Base-by-base conservation (phyloP, 768 basidiomycete species). In the Rossbeevera mucosa region DNA sequence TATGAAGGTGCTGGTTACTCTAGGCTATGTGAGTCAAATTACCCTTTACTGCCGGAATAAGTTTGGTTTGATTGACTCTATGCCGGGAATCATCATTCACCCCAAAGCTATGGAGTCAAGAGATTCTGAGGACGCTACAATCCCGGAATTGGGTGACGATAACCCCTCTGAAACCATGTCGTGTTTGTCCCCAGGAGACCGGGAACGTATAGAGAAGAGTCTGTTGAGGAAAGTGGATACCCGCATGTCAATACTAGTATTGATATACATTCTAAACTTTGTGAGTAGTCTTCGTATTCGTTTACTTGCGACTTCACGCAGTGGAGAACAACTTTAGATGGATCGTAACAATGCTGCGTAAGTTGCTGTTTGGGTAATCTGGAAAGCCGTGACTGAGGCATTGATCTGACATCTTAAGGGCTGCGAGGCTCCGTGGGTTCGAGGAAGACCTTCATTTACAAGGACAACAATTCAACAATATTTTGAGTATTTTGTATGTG, bases 291-390 rank as follows among this genome's bases (percentile, higher is more conserved):
- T n/a, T 14, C 41, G 25, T 24, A 26, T 12, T 41, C 45, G 22
- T 36, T 13, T 29, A 14, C 42, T 30, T 29, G 6, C 9, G 18
- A 20, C 26, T 41, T 52, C 40, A 47, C 14, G 31, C 26, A 12
- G 14, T 13, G 33, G 31, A 26, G 6, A 11, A 53, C 24, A 9
- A 16, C 9, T 22, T 47, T 21, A 86, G 78, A 78, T 88, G 50
- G 87, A 88, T 64, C 76, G 87, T 29, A 88, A 87, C 60, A 87
- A 87, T 60, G 84, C 76, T 29, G 72, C 79, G 84, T 86, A 65
- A 55, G 76, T 66, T 25, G 4, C 40, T 20, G 50, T n/a, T 29
- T 14, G 18, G 12, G 40, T 42, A 20, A 25, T 29, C 16, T 43
- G 24, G 9, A 21, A 31, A 33, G 16, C 18, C 22, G 6, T 6